Evolutionary conservation across 176 grass and related monocot species (phyloP), one percentile per base, ranked within the genome.

Genomic region (Zoysia pacifica): DNA sequence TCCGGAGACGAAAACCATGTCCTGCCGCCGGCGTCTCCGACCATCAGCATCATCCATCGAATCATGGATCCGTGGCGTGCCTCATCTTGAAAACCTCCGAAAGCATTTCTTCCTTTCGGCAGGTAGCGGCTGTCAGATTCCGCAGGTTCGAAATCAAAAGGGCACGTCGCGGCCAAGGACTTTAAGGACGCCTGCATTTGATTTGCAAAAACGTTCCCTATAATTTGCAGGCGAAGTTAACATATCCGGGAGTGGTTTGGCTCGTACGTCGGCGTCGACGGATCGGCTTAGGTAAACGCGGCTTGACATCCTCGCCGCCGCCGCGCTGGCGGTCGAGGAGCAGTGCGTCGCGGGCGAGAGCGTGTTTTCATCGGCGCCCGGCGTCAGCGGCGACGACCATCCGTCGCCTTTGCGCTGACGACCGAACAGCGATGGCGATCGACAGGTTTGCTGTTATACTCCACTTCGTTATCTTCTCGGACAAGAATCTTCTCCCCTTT

Each of bases 181-280:
- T 60, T 49, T 37, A 47, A 18, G 66, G 61, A 70, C 1, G 55
- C 74, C n/a, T 5, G 35, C 77, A 43, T 36, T n/a, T 61, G 12
- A 62, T 86, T 28, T 28, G 28, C 28, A 28, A 28, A 28, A 28
- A 28, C 28, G 28, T 28, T 28, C 28, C 28, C 28, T 28, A 28
- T 28, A 28, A 28, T 28, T 28, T 28, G 28, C 28, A 28, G 28
- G 28, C 28, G 28, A 28, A 28, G 28, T 28, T 28, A 28, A 28
- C 28, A 28, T 28, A 28, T 28, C 28, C 28, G 28, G 36, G 35
- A 10, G 42, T 20, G 70, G 81, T 80, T 80, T 14, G 6, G 76
- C 75, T 84, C 38, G 76, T 45, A 55, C 64, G 70, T 70, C 86
- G 81, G 16, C 70, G 46, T 84, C 76, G 77, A 69, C 19, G 38